Conservation (phyloP, 345 rosid genomes). For the Eucalyptus erythrocorys region DNA sequence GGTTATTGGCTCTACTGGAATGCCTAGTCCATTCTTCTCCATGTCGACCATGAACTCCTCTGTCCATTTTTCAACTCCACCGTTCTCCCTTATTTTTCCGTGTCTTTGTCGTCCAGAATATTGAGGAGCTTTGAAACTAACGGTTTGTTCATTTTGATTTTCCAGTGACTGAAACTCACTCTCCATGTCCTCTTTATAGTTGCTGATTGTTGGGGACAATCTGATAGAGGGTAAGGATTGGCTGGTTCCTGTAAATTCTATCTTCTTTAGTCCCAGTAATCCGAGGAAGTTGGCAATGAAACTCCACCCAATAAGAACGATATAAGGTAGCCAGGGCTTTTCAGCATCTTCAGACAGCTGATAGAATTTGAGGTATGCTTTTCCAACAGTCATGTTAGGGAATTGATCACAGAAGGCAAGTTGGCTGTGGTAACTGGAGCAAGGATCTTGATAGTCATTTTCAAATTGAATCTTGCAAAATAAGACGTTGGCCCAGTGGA, state of each 20-base stretch:
- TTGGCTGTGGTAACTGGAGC: slow-evolving; percentile 2
- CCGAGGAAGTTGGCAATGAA: slow-evolving; percentile 8
- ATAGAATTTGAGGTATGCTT: slow-evolving; percentile 7
- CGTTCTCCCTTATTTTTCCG: neutral
- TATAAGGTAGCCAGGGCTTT: slow-evolving; percentile 9
- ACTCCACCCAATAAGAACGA: slow-evolving; percentile 6
- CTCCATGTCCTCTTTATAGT: neutral
- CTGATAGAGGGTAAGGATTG: slow-evolving; percentile 5
- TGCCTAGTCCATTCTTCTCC: neutral
- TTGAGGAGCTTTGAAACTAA: neutral
- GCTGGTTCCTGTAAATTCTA: slow-evolving; percentile 5
- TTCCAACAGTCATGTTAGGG: slow-evolving; percentile 15
- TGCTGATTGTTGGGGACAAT: neutral
- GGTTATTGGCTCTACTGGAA: slow-evolving; percentile 13
- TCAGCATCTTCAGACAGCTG: slow-evolving; percentile 10
- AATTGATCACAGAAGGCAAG: slow-evolving; percentile 20
- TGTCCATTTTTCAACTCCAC: neutral
- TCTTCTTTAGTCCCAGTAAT: slow-evolving; percentile 8
- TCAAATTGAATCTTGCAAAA: slow-evolving; percentile 12
- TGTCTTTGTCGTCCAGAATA: neutral
- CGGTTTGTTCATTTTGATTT: neutral
- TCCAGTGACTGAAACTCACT: neutral
- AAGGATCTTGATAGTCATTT: neutral
- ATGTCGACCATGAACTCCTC: slow-evolving; percentile 2
- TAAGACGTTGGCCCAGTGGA: slow-evolving; percentile 15